A percentile compares a stretch with the other conserved stretches of the same genome.
Conservation (phyloP, 1,284 basidiomycete genomes). For the Uromyces viciae-fabae region DNA sequence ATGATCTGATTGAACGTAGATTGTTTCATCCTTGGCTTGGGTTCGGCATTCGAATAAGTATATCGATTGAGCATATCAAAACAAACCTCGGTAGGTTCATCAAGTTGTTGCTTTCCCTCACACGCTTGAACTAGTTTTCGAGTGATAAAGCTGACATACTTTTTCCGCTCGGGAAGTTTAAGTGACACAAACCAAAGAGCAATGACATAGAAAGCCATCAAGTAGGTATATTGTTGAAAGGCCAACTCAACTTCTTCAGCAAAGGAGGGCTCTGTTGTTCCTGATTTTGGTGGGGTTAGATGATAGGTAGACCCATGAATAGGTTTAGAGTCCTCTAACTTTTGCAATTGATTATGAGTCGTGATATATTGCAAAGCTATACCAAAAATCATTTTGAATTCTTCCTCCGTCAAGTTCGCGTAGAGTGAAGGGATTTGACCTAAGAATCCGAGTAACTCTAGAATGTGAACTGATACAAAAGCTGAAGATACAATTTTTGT, state of each 20-base stretch:
- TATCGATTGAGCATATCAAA: slow-evolving; percentile 97
- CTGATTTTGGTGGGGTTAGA: slow-evolving; percentile 52
- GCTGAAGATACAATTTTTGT: slow-evolving; percentile 92
- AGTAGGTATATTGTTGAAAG: slow-evolving; percentile 55
- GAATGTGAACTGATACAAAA: slow-evolving; percentile 88
- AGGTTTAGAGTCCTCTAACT: slow-evolving; percentile 47
- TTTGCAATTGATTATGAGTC: slow-evolving; percentile 66
- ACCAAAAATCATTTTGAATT: slow-evolving; percentile 91
- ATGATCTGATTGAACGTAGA: slow-evolving; percentile 62
- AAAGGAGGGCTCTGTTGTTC: slow-evolving; percentile 4
- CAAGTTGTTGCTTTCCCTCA: slow-evolving; percentile 69
- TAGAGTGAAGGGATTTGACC: slow-evolving; percentile 75
- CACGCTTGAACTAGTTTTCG: slow-evolving; percentile 83
- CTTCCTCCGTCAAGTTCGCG: slow-evolving; percentile 84
- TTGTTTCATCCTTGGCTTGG: slow-evolving; percentile 74
- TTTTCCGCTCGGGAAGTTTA: slow-evolving; percentile 75
- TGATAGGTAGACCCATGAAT: neutral
- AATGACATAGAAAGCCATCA: slow-evolving; percentile 60
- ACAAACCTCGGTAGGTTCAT: slow-evolving; percentile 90
- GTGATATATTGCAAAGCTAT: slow-evolving; percentile 93
- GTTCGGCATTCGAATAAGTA: slow-evolving; percentile 88
- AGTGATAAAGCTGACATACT: slow-evolving; percentile 80
- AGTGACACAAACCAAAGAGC: slow-evolving; percentile 94
- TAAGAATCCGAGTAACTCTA: slow-evolving; percentile 84
- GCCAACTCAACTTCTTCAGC: slow-evolving; percentile 42